Evolutionary conservation across 2,329 filamentous ascomycete genomes (phyloP), one percentile per base, ranked within the genome.

Genomic region (Parasarocladium wereldwijsianum): DNA sequence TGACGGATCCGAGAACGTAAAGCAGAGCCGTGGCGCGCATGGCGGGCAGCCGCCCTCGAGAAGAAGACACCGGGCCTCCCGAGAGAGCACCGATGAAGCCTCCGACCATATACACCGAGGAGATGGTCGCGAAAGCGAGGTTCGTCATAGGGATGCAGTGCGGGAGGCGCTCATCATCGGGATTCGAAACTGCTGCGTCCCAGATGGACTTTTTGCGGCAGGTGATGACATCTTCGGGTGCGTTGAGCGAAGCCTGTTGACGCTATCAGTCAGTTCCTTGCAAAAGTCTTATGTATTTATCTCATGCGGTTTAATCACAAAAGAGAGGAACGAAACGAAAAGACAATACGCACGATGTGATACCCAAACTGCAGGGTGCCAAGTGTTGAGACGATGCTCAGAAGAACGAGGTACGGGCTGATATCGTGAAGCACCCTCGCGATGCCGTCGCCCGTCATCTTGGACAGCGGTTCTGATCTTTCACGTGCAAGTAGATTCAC

Each of bases 291-390:
- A 23, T 17, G 27, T 7, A 21, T n/a, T 12, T 8, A 6, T 6
- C 17, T 22, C 8, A 17, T 18, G 12, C 11, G 15, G 18, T n/a
- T n/a, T n/a, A n/a, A n/a, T n/a, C n/a, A n/a, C n/a, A n/a, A n/a
- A n/a, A n/a, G n/a, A n/a, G n/a, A n/a, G n/a, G n/a, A n/a, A n/a
- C n/a, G n/a, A n/a, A 7, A 32, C 25, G 16, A 29, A n/a, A 31
- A 17, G 12, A 8, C n/a, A 32, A 21, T 17, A 45, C 58, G 46
- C 66, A 90, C 85, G 50, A 96, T 56, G 54, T 96, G 87, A 55
- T 83, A 94, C 38, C 90, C 90, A 49, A 94, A 98, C 45, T 94
- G 84, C 25, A 96, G 67, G 2, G 90, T 84, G 1, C 87, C 90
- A 12, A 94, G 57, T 0, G 85, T 92, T 24, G 81, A 72, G 35